phyloP scores from a whole-genome alignment of 768 basidiomycete genomes.

The Suillus hirtellus region DNA sequence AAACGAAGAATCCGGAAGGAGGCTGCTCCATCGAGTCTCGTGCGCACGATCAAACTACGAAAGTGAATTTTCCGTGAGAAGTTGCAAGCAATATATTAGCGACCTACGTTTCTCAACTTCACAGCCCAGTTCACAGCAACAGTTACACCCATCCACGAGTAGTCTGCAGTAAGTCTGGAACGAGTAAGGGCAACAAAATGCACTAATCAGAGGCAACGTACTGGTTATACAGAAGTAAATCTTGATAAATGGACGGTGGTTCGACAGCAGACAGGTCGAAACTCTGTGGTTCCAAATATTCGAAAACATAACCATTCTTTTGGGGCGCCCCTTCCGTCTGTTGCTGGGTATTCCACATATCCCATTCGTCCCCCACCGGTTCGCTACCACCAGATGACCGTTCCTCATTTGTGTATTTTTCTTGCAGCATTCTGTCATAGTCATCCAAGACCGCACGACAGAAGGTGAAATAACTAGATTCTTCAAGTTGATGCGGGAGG shows the following conservation, averaged over 20 bases:
- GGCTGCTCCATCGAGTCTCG: background rate
- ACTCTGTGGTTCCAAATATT: constrained; percentile 3
- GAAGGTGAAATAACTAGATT: background rate
- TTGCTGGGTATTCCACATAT: background rate
- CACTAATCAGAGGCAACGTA: background rate
- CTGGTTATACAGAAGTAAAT: constrained; percentile 5
- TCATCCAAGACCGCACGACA: constrained; percentile 7
- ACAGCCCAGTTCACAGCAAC: background rate
- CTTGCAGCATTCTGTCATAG: background rate
- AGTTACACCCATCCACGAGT: too few relatives aligned
- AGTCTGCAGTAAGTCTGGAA: too few relatives aligned
- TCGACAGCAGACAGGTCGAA: constrained; percentile 4
- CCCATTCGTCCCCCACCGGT: background rate
- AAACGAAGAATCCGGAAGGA: background rate
- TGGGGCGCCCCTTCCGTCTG: background rate
- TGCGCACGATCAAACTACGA: background rate
- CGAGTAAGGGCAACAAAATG: too few relatives aligned
- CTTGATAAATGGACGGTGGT: constrained; percentile 1
- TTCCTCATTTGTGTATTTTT: background rate
- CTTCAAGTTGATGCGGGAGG: background rate
- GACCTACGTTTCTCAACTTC: background rate
- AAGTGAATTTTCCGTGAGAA: background rate
- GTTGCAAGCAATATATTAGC: background rate
- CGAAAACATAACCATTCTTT: background rate
- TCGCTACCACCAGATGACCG: constrained; percentile 2